Evolutionary conservation across 495 filamentous ascomycete species (phyloP).

Genomic region (Aspergillus panamensis): DNA sequence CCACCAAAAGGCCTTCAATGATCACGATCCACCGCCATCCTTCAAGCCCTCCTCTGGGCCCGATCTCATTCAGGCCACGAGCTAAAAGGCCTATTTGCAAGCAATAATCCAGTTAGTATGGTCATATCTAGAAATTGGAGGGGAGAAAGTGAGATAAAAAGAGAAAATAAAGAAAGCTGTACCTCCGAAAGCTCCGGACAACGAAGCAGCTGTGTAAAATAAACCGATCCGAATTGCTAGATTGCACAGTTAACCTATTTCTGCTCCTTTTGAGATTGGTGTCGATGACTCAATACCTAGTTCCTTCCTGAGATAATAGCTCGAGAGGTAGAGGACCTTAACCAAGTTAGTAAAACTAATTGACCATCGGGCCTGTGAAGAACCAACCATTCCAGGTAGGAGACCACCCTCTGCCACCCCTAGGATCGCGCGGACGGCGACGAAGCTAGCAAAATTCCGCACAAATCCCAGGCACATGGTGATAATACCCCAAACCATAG

Average conservation of each 20-base stretch:
- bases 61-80: constrained; percentile 64
- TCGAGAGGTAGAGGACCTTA: constrained; percentile 64
- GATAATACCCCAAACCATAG: constrained; percentile 58
- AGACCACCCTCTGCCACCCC: constrained; percentile 61
- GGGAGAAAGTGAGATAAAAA: background rate
- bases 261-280: no score
- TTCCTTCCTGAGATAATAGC: constrained; percentile 53
- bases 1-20: constrained; percentile 58
- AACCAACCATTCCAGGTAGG: constrained; percentile 64
- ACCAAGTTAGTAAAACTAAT: background rate
- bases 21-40: constrained; percentile 66
- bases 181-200: constrained; percentile 70
- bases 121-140: no score
- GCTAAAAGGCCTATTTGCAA: constrained; percentile 54
- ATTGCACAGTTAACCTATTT: constrained; percentile 47
- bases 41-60: constrained; percentile 41
- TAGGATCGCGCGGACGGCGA: constrained; percentile 55
- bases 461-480: constrained; percentile 52
- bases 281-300: no score
- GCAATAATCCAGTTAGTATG: background rate
- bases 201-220: constrained; percentile 69
- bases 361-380: background rate
- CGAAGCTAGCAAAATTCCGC: constrained; percentile 50
- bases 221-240: constrained; percentile 67
- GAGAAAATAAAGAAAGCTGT: constrained; percentile 13